A percentile compares a stretch with the other conserved stretches of the same genome.
These are phyloP conservation scores for Chlorella sp. DNA, from an alignment of 139 green algal genomes.

Conservation along the genomic window DNA sequence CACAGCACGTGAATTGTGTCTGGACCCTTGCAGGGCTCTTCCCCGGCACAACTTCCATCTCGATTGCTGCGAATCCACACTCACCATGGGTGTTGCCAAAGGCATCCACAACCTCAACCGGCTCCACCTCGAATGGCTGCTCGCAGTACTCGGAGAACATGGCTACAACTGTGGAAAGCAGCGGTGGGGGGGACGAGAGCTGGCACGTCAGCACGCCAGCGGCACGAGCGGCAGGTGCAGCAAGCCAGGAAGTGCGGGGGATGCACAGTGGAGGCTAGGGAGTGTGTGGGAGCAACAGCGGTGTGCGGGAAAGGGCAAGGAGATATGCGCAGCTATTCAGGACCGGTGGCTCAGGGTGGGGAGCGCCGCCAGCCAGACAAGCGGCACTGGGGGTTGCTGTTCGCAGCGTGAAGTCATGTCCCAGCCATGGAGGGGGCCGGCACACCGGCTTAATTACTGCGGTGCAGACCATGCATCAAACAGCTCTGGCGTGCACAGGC, in stretches of 20 bases:
- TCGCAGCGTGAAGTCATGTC: slow-evolving; percentile 37
- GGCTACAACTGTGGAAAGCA: slow-evolving; percentile 61
- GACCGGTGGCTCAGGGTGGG: slow-evolving; percentile 11
- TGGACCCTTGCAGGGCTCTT: no score
- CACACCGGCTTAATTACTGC: slow-evolving; percentile 42
- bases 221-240: background rate
- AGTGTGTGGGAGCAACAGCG: no score
- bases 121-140: slow-evolving; percentile 92
- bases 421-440: slow-evolving; percentile 14
- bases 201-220: background rate
- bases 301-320: background rate
- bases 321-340: slow-evolving; percentile 14
- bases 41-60: no score
- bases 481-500: no score
- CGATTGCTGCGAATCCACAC: no score
- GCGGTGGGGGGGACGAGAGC: background rate
- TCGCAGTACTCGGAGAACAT: slow-evolving; percentile 98
- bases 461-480: background rate
- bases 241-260: no score
- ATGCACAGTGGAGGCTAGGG: no score
- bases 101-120: slow-evolving; percentile 92
- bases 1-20: no score
- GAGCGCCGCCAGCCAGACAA: slow-evolving; percentile 35
- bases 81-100: slow-evolving; percentile 64
- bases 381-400: slow-evolving; percentile 27